Conservation (phyloP, 2,329 filamentous ascomycete genomes). For the Talaromyces sp. region DNA sequence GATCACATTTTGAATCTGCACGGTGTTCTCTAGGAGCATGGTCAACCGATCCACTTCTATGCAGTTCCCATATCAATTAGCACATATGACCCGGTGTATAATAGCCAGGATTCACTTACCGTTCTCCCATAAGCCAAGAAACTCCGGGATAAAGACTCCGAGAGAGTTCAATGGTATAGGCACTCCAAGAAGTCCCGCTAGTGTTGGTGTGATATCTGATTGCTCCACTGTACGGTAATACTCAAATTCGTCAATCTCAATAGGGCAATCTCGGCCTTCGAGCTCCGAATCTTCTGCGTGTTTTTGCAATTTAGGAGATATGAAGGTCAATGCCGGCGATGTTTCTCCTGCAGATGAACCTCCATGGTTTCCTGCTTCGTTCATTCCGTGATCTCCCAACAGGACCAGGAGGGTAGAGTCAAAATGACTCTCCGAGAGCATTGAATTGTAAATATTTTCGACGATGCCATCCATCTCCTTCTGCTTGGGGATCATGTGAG, state of each 20-base stretch:
- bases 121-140: slow-evolving; percentile 73
- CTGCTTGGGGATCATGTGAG: slow-evolving; percentile 91
- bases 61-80: not conserved
- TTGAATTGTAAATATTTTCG: slow-evolving; percentile 69
- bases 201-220: slow-evolving; percentile 86
- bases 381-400: slow-evolving; percentile 98
- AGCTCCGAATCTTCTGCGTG: slow-evolving; percentile 36
- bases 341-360: slow-evolving; percentile 93
- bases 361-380: slow-evolving; percentile 94
- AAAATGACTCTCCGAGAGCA: slow-evolving; percentile 69
- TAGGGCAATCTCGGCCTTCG: slow-evolving; percentile 57
- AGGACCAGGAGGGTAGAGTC: slow-evolving; percentile 78
- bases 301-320: slow-evolving; percentile 70
- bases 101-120: slow-evolving; percentile 46
- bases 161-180: slow-evolving; percentile 87
- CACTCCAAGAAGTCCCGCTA: slow-evolving; percentile 82
- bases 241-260: slow-evolving; percentile 67
- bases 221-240: slow-evolving; percentile 88
- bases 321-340: slow-evolving; percentile 85
- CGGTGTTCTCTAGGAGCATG: slow-evolving; percentile 73
- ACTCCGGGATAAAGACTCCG: slow-evolving; percentile 76
- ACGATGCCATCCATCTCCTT: slow-evolving; percentile 89
- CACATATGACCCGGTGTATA: not conserved
- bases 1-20: slow-evolving; percentile 75
- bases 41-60: slow-evolving; percentile 58